These are phyloP conservation scores for Metarhizium anisopliae DNA, from an alignment of 2,329 filamentous ascomycete genomes.

Conservation along the genomic window DNA sequence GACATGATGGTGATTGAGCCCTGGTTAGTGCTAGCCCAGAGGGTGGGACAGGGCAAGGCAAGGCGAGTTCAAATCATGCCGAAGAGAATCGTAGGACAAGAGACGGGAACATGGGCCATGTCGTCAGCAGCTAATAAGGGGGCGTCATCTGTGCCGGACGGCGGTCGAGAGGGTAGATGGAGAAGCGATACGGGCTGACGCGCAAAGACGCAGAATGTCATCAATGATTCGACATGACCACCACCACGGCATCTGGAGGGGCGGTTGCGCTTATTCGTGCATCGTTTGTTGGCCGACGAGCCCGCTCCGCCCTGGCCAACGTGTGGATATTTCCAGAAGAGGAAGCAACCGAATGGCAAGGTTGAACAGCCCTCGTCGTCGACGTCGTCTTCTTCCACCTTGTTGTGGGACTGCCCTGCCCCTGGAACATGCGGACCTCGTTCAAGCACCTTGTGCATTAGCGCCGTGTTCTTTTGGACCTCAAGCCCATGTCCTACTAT, in stretches of 20 bases:
- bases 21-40: too few relatives aligned
- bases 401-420: not conserved
- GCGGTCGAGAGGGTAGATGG: not conserved
- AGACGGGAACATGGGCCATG: not conserved
- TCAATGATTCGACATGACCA: not conserved
- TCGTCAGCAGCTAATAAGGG: not conserved
- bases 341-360: constrained; percentile 1
- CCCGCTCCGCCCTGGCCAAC: not conserved
- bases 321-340: not conserved
- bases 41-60: too few relatives aligned
- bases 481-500: not conserved
- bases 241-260: not conserved
- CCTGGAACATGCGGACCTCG: not conserved
- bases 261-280: constrained; percentile 4
- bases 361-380: too few relatives aligned
- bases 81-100: not conserved
- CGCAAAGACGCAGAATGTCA: not conserved
- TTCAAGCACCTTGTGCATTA: not conserved
- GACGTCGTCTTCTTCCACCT: not conserved
- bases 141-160: not conserved
- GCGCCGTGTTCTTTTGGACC: not conserved
- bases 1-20: too few relatives aligned
- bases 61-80: not conserved
- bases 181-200: not conserved
- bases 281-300: not conserved